phyloP scores from a whole-genome alignment of 2,329 filamentous ascomycete genomes.

The Graphilbum ipis-grandicollis region DNA sequence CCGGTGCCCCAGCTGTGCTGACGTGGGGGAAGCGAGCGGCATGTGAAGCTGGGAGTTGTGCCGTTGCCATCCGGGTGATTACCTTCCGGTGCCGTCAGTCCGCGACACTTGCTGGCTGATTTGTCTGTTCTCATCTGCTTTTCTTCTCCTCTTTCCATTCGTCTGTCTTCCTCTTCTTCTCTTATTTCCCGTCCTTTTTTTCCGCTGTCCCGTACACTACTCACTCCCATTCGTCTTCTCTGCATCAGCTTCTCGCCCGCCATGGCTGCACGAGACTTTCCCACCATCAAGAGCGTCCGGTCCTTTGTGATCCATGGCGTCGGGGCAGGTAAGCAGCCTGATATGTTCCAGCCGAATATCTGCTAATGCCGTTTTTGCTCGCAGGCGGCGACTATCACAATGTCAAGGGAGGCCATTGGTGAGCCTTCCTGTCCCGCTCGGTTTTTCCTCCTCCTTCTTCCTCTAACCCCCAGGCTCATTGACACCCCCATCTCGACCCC shows the following conservation, averaged over 20 bases:
- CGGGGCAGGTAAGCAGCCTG: slow-evolving; percentile 31
- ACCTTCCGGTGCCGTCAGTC: too few species aligned
- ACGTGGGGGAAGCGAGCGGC: too few species aligned
- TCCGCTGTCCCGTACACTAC: background rate
- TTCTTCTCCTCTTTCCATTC: too few species aligned
- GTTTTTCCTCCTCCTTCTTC: background rate
- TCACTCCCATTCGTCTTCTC: background rate
- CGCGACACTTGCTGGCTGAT: too few species aligned
- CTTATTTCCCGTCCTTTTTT: too few species aligned
- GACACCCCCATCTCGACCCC: slow-evolving; percentile 86
- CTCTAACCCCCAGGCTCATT: slow-evolving; percentile 49
- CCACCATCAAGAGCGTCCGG: slow-evolving; percentile 57
- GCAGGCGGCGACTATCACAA: slow-evolving; percentile 79
- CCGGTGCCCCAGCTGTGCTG: background rate
- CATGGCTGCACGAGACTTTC: slow-evolving; percentile 42
- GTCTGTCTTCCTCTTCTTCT: too few species aligned
- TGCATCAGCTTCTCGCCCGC: background rate
- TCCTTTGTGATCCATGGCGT: slow-evolving; percentile 55
- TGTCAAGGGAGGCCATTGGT: slow-evolving; percentile 59
- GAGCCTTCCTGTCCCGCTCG: slow-evolving; percentile 9
- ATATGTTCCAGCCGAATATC: too few species aligned
- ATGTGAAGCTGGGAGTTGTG: too few species aligned
- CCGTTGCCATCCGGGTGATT: too few species aligned
- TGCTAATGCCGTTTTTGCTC: slow-evolving; percentile 6
- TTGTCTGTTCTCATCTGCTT: too few species aligned